Evolutionary conservation across 371 early-diverging fungal species (phyloP).

Genomic region (Smittium mucronatum): DNA sequence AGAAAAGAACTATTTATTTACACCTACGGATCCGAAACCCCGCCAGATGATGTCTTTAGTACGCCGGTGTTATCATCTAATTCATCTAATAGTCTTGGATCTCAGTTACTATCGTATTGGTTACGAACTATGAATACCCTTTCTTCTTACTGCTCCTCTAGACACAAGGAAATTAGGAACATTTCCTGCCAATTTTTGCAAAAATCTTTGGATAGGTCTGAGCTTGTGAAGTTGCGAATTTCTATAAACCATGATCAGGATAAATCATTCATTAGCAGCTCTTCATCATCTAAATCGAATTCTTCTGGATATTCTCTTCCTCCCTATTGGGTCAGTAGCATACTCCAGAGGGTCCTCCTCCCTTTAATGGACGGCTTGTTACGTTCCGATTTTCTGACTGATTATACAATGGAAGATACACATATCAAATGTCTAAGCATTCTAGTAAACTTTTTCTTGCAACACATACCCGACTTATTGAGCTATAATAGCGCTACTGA

Average conservation of each 20-base stretch:
- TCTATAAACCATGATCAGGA: neutral
- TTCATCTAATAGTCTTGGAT: neutral
- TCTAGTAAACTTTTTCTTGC: conserved; percentile 31
- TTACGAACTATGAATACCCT: conserved; percentile 2
- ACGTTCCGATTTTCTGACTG: conserved; percentile 37
- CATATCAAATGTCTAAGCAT: conserved; percentile 30
- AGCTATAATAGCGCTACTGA: neutral
- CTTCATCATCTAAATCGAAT: neutral
- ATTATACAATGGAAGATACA: conserved; percentile 32
- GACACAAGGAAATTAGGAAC: conserved; percentile 1
- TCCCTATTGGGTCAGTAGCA: conserved; percentile 17
- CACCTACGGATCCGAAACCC: neutral
- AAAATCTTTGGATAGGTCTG: conserved; percentile 3
- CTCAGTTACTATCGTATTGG: conserved; percentile 3
- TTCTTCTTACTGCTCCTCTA: neutral
- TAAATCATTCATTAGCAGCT: neutral
- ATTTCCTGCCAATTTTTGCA: neutral
- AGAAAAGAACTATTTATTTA: neutral
- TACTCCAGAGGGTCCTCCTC: conserved; percentile 45
- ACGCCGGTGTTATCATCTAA: neutral
- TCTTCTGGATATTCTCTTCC: neutral
- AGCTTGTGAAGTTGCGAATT: neutral
- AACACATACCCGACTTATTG: conserved; percentile 19
- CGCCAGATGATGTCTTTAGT: neutral
- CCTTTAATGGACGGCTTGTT: conserved; percentile 46